These are phyloP conservation scores for Medicago ruthenica DNA, from an alignment of 306 rosid species.

Conservation along the genomic window DNA sequence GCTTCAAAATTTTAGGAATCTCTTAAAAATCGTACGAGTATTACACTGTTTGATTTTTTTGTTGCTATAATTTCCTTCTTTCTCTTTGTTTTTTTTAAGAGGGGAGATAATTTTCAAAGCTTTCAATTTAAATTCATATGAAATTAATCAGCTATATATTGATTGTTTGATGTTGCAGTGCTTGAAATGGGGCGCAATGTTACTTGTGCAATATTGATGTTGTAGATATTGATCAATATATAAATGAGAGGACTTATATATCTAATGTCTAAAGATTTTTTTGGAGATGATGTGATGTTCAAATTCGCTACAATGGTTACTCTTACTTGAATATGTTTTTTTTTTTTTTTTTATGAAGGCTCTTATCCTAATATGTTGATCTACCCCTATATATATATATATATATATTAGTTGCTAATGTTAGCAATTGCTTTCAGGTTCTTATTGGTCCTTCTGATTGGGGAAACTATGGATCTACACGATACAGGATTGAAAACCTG, in stretches of 20 bases:
- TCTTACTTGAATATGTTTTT: too few relatives aligned
- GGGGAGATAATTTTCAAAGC: not conserved
- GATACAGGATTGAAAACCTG: conserved; percentile 74
- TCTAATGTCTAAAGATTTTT: too few relatives aligned
- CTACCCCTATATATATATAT: too few relatives aligned
- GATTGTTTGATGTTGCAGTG: not conserved
- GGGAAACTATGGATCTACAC: conserved; percentile 70
- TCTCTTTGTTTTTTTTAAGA: not conserved
- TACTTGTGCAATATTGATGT: too few relatives aligned
- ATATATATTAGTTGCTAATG: not conserved
- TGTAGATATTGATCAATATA: too few relatives aligned
- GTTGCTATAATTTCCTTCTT: not conserved
- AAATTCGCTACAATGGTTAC: too few relatives aligned
- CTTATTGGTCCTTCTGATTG: conserved; percentile 84
- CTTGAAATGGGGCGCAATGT: not conserved
- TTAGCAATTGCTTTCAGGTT: conserved; percentile 53
- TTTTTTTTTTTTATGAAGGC: too few relatives aligned
- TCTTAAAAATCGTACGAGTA: not conserved
- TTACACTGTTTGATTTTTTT: not conserved
- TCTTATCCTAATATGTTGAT: not conserved
- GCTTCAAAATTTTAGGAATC: conserved; percentile 5
- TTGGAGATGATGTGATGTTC: too few relatives aligned
- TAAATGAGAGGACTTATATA: not conserved
- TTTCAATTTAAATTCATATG: not conserved
- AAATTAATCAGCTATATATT: not conserved